Conservation (phyloP, 148 eudicot genomes). For the Chenopodium album region DNA sequence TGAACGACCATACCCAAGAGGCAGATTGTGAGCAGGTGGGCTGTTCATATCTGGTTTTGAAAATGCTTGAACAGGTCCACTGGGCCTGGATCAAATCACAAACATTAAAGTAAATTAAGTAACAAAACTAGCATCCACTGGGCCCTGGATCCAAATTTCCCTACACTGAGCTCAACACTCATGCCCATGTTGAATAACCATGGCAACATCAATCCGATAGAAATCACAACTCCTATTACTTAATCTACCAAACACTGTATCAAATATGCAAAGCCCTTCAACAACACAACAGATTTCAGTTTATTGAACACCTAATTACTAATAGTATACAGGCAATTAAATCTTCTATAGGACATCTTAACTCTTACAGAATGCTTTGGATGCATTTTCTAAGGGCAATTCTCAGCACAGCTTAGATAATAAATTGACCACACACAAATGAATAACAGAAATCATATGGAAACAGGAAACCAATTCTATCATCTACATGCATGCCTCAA, state of each 20-base stretch:
- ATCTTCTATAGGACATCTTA: neutral
- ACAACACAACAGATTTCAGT: neutral
- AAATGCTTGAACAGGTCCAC: constrained; percentile 56
- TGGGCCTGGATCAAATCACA: constrained; percentile 50
- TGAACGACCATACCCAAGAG: constrained; percentile 49
- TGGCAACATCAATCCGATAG: neutral
- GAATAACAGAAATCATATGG: neutral
- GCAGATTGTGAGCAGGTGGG: constrained; percentile 48
- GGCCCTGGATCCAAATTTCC: too few relatives aligned
- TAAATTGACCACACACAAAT: neutral
- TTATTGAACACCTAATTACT: neutral
- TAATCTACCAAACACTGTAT: neutral
- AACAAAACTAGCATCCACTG: neutral
- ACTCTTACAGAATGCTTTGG: neutral
- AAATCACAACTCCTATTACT: neutral
- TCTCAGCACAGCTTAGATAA: neutral
- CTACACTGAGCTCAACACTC: neutral
- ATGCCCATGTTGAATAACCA: neutral
- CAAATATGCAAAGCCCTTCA: neutral
- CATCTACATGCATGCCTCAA: neutral
- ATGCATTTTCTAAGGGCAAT: neutral
- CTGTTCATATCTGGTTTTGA: constrained; percentile 48
- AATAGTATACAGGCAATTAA: neutral
- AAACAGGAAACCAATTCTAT: neutral
- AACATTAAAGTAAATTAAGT: constrained; percentile 8